Evolutionary conservation across 2,329 filamentous ascomycete genomes (phyloP).

Genomic region (Acephala macrosclerotiorum): DNA sequence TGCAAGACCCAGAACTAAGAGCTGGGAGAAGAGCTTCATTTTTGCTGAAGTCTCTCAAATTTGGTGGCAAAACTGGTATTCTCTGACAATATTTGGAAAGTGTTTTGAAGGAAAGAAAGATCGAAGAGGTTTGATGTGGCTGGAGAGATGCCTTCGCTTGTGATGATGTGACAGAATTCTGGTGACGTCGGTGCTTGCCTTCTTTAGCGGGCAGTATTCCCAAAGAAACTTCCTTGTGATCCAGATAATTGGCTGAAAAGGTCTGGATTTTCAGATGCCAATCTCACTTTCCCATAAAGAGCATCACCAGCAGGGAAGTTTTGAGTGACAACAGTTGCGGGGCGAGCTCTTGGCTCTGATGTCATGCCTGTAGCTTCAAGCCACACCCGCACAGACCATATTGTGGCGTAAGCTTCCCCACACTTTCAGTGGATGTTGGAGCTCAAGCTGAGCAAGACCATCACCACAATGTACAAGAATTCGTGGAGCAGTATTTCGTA

Average conservation of each 20-base stretch:
- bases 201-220: slow-evolving; percentile 9
- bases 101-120: not conserved
- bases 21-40: slow-evolving; percentile 80
- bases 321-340: not conserved
- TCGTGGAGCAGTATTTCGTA: too few relatives aligned
- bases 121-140: not conserved
- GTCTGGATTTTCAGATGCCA: slow-evolving; percentile 11
- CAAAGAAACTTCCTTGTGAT: slow-evolving; percentile 14
- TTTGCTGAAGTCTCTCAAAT: slow-evolving; percentile 39
- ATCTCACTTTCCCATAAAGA: slow-evolving; percentile 19
- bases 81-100: slow-evolving; percentile 12
- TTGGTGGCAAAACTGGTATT: not conserved
- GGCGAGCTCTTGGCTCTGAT: slow-evolving; percentile 8
- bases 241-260: slow-evolving; percentile 18
- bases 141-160: not conserved
- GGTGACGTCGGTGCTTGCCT: slow-evolving; percentile 12
- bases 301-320: not conserved
- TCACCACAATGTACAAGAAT: too few relatives aligned
- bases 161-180: slow-evolving; percentile 11
- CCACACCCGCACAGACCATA: not conserved
- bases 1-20: slow-evolving; percentile 76
- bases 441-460: too few relatives aligned
- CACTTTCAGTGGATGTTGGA: not conserved
- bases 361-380: slow-evolving; percentile 6
- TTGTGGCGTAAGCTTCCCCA: not conserved